Percentiles rank a stretch among this genome's conserved stretches.
Conservation (phyloP, 441 rosid species). For the Gossypium schwendimanii region DNA sequence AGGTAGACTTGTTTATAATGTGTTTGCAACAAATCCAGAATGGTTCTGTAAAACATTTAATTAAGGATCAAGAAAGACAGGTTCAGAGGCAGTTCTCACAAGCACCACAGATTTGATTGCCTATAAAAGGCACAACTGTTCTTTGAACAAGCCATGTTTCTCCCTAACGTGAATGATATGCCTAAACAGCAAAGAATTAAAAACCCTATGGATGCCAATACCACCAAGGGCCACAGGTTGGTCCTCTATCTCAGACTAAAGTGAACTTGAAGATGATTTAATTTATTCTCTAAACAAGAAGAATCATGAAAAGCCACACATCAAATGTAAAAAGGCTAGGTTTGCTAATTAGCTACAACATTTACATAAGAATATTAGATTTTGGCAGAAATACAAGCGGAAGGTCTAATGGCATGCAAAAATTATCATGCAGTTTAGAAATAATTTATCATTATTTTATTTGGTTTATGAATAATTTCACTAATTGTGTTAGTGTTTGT, state of each 20-base stretch:
- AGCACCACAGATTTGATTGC: neutral
- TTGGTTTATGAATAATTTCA: neutral
- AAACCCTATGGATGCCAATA: neutral
- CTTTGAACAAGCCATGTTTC: neutral
- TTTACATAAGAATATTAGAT: neutral
- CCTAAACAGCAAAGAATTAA: neutral
- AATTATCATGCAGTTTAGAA: neutral
- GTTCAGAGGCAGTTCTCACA: neutral
- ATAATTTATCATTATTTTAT: neutral
- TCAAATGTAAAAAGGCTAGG: neutral
- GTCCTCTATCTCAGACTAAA: neutral
- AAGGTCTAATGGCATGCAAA: neutral
- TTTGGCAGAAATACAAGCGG: neutral
- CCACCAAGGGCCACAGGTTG: neutral
- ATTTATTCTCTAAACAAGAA: neutral
- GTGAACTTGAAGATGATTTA: neutral
- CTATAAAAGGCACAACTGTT: neutral
- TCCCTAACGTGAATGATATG: neutral
- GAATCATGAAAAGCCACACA: neutral
- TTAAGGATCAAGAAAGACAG: neutral
- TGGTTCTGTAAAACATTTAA: neutral
- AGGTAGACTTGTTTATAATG: neutral
- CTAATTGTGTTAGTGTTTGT: neutral
- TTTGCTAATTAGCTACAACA: neutral
- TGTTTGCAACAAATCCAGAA: neutral